A percentile compares a stretch with the other conserved stretches of the same genome.
Conservation (phyloP, 2,329 filamentous ascomycete genomes). For the Fusarium multiceps region DNA sequence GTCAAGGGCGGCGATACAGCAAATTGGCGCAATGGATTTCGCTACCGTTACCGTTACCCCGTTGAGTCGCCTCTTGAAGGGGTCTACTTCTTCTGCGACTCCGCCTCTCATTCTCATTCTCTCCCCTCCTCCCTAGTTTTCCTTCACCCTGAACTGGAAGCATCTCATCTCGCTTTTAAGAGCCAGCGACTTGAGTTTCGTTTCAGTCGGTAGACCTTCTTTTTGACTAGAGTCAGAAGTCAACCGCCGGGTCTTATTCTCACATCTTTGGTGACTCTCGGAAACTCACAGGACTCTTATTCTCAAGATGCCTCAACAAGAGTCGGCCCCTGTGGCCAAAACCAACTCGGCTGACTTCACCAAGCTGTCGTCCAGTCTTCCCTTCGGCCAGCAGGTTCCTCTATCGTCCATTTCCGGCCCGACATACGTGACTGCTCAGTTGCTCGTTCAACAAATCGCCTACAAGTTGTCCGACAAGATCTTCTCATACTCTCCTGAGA, state of each 20-base stretch:
- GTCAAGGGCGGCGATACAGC: conserved; percentile 23
- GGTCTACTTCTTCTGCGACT: conserved; percentile 26
- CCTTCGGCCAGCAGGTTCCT: conserved; percentile 66
- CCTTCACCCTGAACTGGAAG: conserved; percentile 38
- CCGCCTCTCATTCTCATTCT: conserved; percentile 15
- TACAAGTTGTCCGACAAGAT: conserved; percentile 97
- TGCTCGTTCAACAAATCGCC: conserved; percentile 93
- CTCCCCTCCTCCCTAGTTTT: conserved; percentile 10
- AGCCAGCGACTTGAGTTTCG: conserved; percentile 31
- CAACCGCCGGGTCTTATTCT: conserved; percentile 10
- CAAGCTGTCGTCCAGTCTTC: conserved; percentile 63
- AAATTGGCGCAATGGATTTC: conserved; percentile 33
- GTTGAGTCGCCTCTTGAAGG: conserved; percentile 42
- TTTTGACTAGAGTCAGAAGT: conserved; percentile 23
- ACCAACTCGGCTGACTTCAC: conserved; percentile 49
- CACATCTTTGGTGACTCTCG: conserved; percentile 5
- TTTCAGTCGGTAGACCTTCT: conserved; percentile 25
- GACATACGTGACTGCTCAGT: conserved; percentile 92
- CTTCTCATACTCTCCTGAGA: conserved; percentile 95
- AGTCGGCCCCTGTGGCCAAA: conserved; percentile 49
- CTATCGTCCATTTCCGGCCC: conserved; percentile 79
- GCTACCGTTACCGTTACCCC: conserved; percentile 38
- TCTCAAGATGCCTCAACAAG: conserved; percentile 50
- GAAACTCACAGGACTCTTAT: conserved; percentile 2
- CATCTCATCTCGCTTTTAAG: conserved; percentile 42